Evolutionary conservation across 1,139 yeast species (phyloP), one percentile per base, ranked within the genome.

Genomic region (Spathaspora sp.): DNA sequence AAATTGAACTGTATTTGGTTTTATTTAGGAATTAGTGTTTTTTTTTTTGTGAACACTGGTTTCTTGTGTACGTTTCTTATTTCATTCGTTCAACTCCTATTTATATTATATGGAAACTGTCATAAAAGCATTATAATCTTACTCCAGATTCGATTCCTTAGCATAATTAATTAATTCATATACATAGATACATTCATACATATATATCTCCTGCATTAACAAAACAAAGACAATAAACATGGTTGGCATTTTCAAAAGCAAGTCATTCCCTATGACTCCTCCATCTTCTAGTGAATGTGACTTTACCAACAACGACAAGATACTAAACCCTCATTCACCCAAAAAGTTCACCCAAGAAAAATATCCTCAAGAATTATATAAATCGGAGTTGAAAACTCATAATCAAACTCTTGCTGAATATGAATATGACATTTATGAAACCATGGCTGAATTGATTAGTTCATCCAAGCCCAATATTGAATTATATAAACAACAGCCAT

Each of bases 401-500:
- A 64, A 70, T 33, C 63, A 64, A 41, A 64, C 70, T 7, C 59
- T 82, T 29, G 67, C 70, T 27, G 88, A 82, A 55, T 82, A 83
- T 56, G 72, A 73, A 46, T 65, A 66, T 16, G 87, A 82, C 47
- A 68, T 82, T 11, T 71, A 77, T 29, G 63, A 68, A 4, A 64
- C 71, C 37, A 65, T 78, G 56, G 60, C 72, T 39, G 63, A 70
- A 20, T 56, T 63, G 23, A 60, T 64, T 39, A 63, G 61, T 34
- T 44, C 51, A 17, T 55, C 58, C 55, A 74, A 68, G 54, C 85
- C 88, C 18, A 82, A 80, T 54, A 55, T 80, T 33, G 73, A 74
- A 43, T 65, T 82, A 45, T 80, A 81, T 53, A 73, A 72, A 46
- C 86, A 82, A 59, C 89, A 83, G 60, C 89, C 88, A 33, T 84